Conservation (phyloP, 768 basidiomycete genomes). For the Sporobolomyces pararoseus region DNA sequence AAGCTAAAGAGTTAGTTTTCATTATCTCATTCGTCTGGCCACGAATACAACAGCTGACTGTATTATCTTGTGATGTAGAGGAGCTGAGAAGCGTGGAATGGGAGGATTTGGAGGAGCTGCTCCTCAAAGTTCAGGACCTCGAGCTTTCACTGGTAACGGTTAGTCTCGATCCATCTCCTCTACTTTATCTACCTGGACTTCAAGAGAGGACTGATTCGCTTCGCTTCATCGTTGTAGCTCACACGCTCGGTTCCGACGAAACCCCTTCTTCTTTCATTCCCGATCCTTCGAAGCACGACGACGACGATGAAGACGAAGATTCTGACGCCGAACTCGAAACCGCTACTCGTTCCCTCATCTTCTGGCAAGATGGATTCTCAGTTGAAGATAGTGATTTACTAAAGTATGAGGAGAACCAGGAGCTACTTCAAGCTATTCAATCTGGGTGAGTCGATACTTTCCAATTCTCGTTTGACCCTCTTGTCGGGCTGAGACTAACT, state of each 20-base stretch:
- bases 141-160: constrained; percentile 32
- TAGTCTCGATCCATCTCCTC: constrained; percentile 37
- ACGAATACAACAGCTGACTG: not conserved
- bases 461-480: too few species aligned
- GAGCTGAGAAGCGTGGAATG: constrained; percentile 16
- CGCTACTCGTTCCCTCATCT: constrained; percentile 70
- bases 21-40: not conserved
- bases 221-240: too few species aligned
- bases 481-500: too few species aligned
- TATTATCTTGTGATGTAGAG: not conserved
- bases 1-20: constrained; percentile 68
- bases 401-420: constrained; percentile 73
- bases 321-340: constrained; percentile 56
- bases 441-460: constrained; percentile 57
- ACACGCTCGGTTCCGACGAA: constrained; percentile 87
- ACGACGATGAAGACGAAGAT: constrained; percentile 45
- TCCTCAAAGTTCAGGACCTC: not conserved
- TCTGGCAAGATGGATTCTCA: constrained; percentile 91
- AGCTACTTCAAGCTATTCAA: constrained; percentile 70
- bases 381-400: constrained; percentile 83
- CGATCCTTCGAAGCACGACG: constrained; percentile 58
- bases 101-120: constrained; percentile 12
- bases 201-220: too few species aligned
- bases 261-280: constrained; percentile 70
- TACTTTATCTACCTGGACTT: too few species aligned